Base-by-base conservation (phyloP, 2,329 filamentous ascomycete species). In the Cladosporium sp. region DNA sequence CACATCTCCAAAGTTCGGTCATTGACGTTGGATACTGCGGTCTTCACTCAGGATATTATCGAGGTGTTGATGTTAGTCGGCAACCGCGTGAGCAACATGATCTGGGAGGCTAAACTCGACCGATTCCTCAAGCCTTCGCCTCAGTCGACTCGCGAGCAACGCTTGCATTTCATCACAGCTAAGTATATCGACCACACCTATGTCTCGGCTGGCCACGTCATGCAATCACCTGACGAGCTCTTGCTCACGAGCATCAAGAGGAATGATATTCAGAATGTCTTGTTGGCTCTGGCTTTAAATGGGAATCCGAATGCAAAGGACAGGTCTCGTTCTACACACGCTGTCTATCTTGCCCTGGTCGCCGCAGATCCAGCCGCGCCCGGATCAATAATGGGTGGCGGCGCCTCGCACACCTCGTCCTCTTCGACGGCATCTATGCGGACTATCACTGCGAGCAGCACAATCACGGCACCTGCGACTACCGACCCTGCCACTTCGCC, bases 1-100 rank as follows among this genome's bases (percentile, higher is more conserved):
- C 95, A 99, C 78, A 97, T 99, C 75, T 97, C 93, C 78, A 99
- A 99, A 80, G 88, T 99, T 49, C 91, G 95, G 63, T 98, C 95
- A 14, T 85, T 99, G 50, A 99, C 95, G 0, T 85, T 99, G 50
- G 95, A 99, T 76, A 96, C 96, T 70, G 93, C 91, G 63, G 97
- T 93, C 0, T 99, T 99, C 77, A 98, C 95, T 3, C 90, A 91
- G 72, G 96, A 99, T 82, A 96, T 98, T 76, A 91, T 99, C 77
- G 96, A 99, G 76, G 85, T 99, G 57, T 85, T 99, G 50, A 83
- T 97, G 66, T 88, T 94, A 66, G 88, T 99, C 68, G 96, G 96
- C 68, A 99, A 99, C 77, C 88, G 93, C 60, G 88, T 97, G 61
- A 95, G 93, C 72, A 99, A 99, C 78, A 94, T 94, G 89, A 85